Evolutionary conservation across 306 rosid genomes (phyloP), one percentile per base, ranked within the genome.

Genomic region (Vigna unguiculata): DNA sequence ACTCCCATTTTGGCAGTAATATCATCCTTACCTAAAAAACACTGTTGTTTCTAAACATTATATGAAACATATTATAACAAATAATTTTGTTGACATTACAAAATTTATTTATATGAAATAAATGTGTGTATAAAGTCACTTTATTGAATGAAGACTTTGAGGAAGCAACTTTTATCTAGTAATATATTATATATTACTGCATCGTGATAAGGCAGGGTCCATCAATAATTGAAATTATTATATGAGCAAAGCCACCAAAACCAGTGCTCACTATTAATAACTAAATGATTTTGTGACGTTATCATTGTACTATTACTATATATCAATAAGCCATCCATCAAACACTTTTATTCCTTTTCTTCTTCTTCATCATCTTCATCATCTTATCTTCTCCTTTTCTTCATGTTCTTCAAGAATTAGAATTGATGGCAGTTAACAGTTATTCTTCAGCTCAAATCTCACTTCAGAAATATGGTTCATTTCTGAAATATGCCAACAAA

Each of bases 341-440:
- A 49, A 61, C 61, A 58, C 40, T 69, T 21, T 16, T 24, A 70
- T 74, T 59, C 57, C 40, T 59, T 58, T 57, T 64, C 63, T 41
- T 63, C 74, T 22, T 48, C 59, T 41, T 63, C 74, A 17, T 48
- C 59, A 22, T 63, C 74, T 22, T 48, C 59, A 22, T 63, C 74
- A 17, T 48, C 59, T 36, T 55, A 30, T 34, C 67, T 76, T 19
- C 77, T 20, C 20, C 68, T 71, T 32, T 32, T 20, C 79, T 69
- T 28, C 76, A 43, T 58, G 63, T 60, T 72, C 65, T 80, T 77
- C 65, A 9, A 15, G 68, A 76, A 58, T 52, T 60, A 63, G 51
- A 57, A 80, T 68, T 87, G 65, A 94, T 95, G 98, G 93, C 98
- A 66, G 67, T 72, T 73, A 64, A 85, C 66, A 81, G 79, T 53